A percentile compares a stretch with the other conserved stretches of the same genome.
These are phyloP conservation scores for Cercophora samala DNA, from an alignment of 495 filamentous ascomycete genomes.

Conservation along the genomic window DNA sequence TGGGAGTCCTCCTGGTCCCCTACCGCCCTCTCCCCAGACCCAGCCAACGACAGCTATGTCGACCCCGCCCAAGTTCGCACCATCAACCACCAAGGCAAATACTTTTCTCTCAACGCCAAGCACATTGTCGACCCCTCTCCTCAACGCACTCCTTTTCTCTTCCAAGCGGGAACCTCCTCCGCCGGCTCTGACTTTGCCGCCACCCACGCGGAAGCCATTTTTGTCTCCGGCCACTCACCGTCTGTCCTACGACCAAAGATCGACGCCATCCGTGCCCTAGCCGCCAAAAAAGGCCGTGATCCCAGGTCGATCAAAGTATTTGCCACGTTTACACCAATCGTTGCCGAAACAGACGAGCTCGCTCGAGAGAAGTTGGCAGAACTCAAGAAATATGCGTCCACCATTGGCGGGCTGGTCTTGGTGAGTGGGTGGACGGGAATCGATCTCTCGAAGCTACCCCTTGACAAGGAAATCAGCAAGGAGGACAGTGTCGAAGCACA, in stretches of 20 bases:
- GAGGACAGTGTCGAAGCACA: conserved; percentile 52
- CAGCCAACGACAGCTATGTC: conserved; percentile 49
- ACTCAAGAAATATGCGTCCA: conserved; percentile 49
- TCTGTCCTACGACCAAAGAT: conserved; percentile 51
- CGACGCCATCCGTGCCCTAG: conserved; percentile 52
- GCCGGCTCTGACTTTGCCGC: conserved; percentile 59
- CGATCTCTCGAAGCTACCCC: conserved; percentile 54
- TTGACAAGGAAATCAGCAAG: conserved; percentile 55
- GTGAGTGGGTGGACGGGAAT: conserved; percentile 63
- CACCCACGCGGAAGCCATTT: conserved; percentile 62
- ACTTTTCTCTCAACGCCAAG: conserved; percentile 48
- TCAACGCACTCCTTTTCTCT: conserved; percentile 61
- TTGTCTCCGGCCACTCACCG: conserved; percentile 56
- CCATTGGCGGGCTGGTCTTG: conserved; percentile 55
- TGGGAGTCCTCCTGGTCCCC: conserved; percentile 62
- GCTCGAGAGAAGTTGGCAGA: conserved; percentile 53
- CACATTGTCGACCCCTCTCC: conserved; percentile 60
- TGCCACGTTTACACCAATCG: conserved; percentile 54
- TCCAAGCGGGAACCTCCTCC: conserved; percentile 60
- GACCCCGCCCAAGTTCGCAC: conserved; percentile 55
- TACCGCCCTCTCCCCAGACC: conserved; percentile 50
- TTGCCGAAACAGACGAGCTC: conserved; percentile 56
- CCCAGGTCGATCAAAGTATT: conserved; percentile 59
- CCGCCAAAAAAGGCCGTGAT: conserved; percentile 50
- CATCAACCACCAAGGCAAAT: conserved; percentile 60